Conservation (phyloP, 257 asterid genomes). For the Solanum sitiens region DNA sequence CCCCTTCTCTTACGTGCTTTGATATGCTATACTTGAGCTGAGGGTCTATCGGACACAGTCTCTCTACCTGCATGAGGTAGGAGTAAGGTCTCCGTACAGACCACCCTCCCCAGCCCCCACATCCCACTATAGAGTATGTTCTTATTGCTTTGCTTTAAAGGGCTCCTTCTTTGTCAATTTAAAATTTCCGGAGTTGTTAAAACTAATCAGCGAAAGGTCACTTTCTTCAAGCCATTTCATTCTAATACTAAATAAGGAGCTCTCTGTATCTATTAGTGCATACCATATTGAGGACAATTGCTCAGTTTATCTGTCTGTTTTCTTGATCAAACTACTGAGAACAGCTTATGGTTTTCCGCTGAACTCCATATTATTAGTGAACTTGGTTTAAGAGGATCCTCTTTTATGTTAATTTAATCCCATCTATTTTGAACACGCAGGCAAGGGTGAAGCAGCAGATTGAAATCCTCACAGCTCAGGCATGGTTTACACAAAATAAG, state of each 20-base stretch:
- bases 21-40: neutral
- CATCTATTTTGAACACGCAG: conserved; percentile 18
- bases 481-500: conserved; percentile 60
- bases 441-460: conserved; percentile 59
- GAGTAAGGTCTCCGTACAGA: neutral
- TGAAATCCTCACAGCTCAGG: conserved; percentile 72
- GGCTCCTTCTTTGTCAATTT: neutral
- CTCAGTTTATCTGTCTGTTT: neutral
- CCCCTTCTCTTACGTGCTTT: neutral
- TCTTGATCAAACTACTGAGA: neutral
- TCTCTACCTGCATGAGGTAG: neutral
- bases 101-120: neutral
- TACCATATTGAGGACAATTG: neutral
- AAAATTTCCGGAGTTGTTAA: neutral
- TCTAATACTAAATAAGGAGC: neutral
- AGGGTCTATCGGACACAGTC: neutral
- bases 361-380: neutral
- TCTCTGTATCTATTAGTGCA: neutral
- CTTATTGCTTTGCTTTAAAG: neutral
- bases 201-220: neutral
- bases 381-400: neutral
- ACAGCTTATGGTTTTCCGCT: neutral
- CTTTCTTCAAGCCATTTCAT: neutral
- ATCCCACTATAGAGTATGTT: neutral
- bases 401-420: neutral